These are phyloP conservation scores for Dissophora globulifera DNA, from an alignment of 192 early-diverging fungal species.

Conservation along the genomic window DNA sequence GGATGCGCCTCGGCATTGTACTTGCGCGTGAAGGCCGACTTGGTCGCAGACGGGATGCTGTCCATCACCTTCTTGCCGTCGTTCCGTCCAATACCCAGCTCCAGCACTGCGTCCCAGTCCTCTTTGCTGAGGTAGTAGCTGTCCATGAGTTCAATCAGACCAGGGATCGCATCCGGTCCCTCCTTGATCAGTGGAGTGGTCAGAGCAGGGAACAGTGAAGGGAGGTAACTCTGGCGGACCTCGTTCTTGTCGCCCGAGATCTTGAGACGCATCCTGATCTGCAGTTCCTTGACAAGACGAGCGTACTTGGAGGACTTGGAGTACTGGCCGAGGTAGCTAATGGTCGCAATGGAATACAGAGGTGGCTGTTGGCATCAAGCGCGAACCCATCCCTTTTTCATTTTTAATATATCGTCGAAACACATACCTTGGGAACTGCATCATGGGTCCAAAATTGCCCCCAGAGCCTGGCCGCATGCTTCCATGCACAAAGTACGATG, in stretches of 20 bases:
- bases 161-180: slow-evolving; percentile 66
- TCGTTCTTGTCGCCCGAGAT: slow-evolving; percentile 88
- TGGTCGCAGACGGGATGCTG: slow-evolving; percentile 71
- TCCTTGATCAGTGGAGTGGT: slow-evolving; percentile 63
- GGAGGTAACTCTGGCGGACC: slow-evolving; percentile 88
- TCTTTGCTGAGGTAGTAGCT: slow-evolving; percentile 91
- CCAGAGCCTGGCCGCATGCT: slow-evolving; percentile 43
- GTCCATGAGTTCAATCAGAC: slow-evolving; percentile 91
- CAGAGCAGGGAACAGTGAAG: slow-evolving; percentile 67
- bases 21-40: slow-evolving; percentile 84
- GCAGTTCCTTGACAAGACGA: slow-evolving; percentile 84
- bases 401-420: too few relatives aligned
- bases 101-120: slow-evolving; percentile 86
- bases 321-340: slow-evolving; percentile 91
- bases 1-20: slow-evolving; percentile 69
- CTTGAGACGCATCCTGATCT: slow-evolving; percentile 85
- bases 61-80: slow-evolving; percentile 56
- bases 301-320: slow-evolving; percentile 79
- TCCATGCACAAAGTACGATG: slow-evolving; percentile 86
- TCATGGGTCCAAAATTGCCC: slow-evolving; percentile 35
- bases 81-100: slow-evolving; percentile 73
- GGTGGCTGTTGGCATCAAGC: neutral
- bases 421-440: slow-evolving; percentile 46
- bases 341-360: neutral
- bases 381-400: neutral